Evolutionary conservation across 306 rosid genomes (phyloP).

Genomic region (Neltuma alba): DNA sequence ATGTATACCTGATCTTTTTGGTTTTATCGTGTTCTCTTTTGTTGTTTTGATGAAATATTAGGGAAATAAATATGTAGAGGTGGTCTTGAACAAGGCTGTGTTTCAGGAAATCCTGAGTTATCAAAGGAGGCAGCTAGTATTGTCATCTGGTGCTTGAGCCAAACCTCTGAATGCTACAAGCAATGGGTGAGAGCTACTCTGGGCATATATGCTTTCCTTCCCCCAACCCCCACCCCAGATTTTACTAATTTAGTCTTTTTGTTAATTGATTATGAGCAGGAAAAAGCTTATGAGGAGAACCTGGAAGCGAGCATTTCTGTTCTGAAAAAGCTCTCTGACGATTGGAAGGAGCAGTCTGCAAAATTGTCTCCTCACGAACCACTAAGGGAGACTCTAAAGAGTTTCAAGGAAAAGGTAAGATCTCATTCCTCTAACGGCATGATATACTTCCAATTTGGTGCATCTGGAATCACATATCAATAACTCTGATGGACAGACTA

Average conservation of each 20-base stretch:
- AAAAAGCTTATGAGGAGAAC: slow-evolving; percentile 68
- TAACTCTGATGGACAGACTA: slow-evolving; percentile 9
- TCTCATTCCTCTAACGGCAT: slow-evolving; percentile 9
- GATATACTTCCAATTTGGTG: slow-evolving; percentile 6
- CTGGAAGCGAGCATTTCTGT: slow-evolving; percentile 68
- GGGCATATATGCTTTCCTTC: slow-evolving; percentile 6
- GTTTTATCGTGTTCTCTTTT: slow-evolving; percentile 21
- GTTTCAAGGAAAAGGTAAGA: slow-evolving; percentile 71
- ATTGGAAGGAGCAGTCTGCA: slow-evolving; percentile 74
- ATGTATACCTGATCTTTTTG: slow-evolving; percentile 32
- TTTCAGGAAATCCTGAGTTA: slow-evolving; percentile 70
- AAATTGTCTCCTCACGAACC: slow-evolving; percentile 68
- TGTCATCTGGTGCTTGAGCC: slow-evolving; percentile 82
- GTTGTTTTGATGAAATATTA: slow-evolving; percentile 8
- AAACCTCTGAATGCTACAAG: slow-evolving; percentile 72
- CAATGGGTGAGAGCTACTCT: slow-evolving; percentile 85
- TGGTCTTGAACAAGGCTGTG: slow-evolving; percentile 29
- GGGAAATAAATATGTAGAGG: slow-evolving; percentile 16
- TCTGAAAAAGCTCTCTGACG: slow-evolving; percentile 74
- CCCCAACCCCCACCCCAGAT: no score
- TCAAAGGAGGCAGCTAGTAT: slow-evolving; percentile 72
- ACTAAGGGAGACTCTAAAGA: slow-evolving; percentile 67
- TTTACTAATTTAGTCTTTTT: slow-evolving; percentile 21
- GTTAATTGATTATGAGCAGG: slow-evolving; percentile 48
- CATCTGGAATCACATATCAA: slow-evolving; percentile 12